A percentile compares a stretch with the other conserved stretches of the same genome.
Conservation (phyloP, 164 flowering plant genomes). For the Protea cynaroides region DNA sequence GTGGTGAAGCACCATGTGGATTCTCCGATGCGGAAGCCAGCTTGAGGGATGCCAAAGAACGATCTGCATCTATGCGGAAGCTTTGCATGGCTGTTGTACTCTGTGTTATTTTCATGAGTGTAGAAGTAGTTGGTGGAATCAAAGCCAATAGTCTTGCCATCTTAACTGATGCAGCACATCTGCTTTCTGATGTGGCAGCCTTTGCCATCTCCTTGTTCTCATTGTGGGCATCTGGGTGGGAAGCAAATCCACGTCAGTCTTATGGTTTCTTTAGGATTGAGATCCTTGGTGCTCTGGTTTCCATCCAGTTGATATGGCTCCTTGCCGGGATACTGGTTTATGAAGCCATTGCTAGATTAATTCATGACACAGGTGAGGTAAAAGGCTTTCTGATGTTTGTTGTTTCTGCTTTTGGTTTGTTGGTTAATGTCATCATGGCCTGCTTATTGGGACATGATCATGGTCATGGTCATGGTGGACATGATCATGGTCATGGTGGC, state of each 20-base stretch:
- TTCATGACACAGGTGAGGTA: background rate
- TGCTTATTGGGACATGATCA: background rate
- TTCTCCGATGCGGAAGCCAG: background rate
- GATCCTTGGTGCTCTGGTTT: background rate
- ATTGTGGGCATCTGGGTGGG: conserved; percentile 1
- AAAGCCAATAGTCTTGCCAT: background rate
- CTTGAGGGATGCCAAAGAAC: background rate
- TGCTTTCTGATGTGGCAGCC: conserved; percentile 1
- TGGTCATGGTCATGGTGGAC: background rate
- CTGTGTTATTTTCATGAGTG: conserved; percentile 3
- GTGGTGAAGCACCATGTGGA: conserved; percentile 1
- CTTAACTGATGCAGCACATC: conserved; percentile 1
- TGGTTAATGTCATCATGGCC: background rate
- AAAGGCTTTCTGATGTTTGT: background rate
- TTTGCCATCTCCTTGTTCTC: background rate
- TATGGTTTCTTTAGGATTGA: background rate
- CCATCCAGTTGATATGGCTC: background rate
- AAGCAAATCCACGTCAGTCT: background rate
- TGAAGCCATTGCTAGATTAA: background rate
- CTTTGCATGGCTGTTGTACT: background rate
- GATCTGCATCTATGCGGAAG: background rate
- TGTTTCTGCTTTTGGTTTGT: background rate
- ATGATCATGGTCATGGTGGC: background rate
- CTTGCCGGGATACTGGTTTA: background rate
- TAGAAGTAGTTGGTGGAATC: conserved; percentile 1